Base-by-base conservation (phyloP, 2,329 filamentous ascomycete species). In the Nothomitra cinnamomea region DNA sequence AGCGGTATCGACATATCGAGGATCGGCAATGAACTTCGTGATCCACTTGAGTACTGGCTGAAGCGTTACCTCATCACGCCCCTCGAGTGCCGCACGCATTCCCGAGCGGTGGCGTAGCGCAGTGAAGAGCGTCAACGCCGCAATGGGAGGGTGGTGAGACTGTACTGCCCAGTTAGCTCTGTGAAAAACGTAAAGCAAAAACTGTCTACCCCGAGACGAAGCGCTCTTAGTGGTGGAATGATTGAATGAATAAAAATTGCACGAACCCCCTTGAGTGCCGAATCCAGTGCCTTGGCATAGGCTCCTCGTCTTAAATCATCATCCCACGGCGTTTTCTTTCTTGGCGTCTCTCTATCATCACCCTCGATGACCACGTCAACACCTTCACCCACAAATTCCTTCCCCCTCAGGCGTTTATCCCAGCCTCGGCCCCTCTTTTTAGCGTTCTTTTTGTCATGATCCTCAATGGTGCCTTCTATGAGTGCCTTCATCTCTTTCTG, bases 41-140 rank as follows among this genome's bases (percentile, higher is more conserved):
- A 90, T 76, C 88, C 89, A 96, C 62, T 77, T 78, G 52, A 98
- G 72, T 12, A 96, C 76, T 0, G 90, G 89, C 65, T 87, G 78
- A 3, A 98, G 79, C 0, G 81, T 81, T 41, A 80, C 72, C 67
- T 95, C 88, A 63, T 95, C 85, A 47, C 92, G 80, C 57, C 82
- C 79, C 62, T 83, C 77, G 47, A 98, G 77, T 3, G 92, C 87
- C 36, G 83, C 79, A 50, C 85, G 80, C 56, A 95, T 75, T 1
- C 88, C 90, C 56, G 84, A 87, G 56, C 90, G 85, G 68, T 98
- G 90, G 41, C 87, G 83, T 35, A 98, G 76, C 5, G 88, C 85
- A 12, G 85, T 83, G 19, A 98, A 73, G 25, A 95, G 72, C 0
- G 87, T 94, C 25, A 95, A 75, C 2, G 82, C 75, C 19, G 71